A percentile compares a stretch with the other conserved stretches of the same genome.
Evolutionary conservation across 495 filamentous ascomycete species (phyloP).

Genomic region (Annulohypoxylon maeteangense): DNA sequence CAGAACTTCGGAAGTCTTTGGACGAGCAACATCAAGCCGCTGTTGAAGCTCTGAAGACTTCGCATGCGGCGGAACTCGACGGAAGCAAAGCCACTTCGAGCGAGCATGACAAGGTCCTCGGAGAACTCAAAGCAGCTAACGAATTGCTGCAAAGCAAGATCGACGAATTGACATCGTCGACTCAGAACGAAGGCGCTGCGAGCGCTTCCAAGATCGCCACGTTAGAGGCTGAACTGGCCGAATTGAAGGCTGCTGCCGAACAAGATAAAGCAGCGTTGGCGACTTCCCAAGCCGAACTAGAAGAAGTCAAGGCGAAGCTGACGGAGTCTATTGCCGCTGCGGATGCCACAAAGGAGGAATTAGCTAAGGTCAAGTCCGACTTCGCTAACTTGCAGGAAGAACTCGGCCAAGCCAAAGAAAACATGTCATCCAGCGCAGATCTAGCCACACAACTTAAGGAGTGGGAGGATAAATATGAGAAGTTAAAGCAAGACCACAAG

Average conservation of each 20-base stretch:
- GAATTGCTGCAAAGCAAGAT: constrained; percentile 58
- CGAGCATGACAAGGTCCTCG: constrained; percentile 52
- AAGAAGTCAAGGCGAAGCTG: constrained; percentile 53
- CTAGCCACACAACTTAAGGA: constrained; percentile 53
- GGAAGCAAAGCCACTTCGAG: constrained; percentile 47
- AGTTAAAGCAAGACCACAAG: constrained; percentile 59
- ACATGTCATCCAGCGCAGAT: constrained; percentile 50
- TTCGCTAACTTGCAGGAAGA: constrained; percentile 51
- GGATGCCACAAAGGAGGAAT: constrained; percentile 50
- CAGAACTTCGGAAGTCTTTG: constrained; percentile 53
- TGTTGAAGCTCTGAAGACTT: constrained; percentile 53
- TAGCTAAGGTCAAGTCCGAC: constrained; percentile 52
- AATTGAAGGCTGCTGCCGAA: constrained; percentile 53
- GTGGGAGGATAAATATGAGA: constrained; percentile 56
- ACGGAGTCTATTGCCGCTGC: constrained; percentile 47
- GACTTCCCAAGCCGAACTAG: constrained; percentile 49
- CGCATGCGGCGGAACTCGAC: constrained; percentile 55
- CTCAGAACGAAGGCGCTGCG: constrained; percentile 38
- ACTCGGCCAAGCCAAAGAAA: constrained; percentile 54
- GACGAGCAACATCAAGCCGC: constrained; percentile 55
- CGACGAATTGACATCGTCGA: constrained; percentile 52
- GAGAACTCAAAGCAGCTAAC: constrained; percentile 56
- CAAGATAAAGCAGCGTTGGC: constrained; percentile 54
- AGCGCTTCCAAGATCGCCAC: constrained; percentile 50
- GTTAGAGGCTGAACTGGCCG: constrained; percentile 55